Percentiles rank a stretch among this genome's conserved stretches.
These are phyloP conservation scores for Calocera cornea DNA, from an alignment of 768 basidiomycete genomes.

Conservation along the genomic window DNA sequence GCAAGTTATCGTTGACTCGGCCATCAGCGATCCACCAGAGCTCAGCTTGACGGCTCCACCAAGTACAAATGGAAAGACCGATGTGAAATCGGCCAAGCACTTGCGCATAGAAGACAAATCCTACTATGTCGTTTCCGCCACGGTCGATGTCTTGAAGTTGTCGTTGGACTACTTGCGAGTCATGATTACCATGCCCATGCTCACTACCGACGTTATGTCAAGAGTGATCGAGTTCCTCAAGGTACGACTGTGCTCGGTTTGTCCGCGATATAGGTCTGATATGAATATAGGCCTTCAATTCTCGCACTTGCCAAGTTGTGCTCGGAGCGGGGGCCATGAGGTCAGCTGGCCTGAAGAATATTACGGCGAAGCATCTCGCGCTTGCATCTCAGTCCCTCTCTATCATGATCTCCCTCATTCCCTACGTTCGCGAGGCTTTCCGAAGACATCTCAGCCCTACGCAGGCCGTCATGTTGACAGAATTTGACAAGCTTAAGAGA, in stretches of 20 bases:
- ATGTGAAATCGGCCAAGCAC: conserved; percentile 44
- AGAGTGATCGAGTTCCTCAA: conserved; percentile 91
- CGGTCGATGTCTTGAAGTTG: conserved; percentile 49
- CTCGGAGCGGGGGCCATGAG: conserved; percentile 98
- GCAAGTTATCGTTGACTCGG: conserved; percentile 62
- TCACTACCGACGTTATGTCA: conserved; percentile 92
- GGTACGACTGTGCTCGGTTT: conserved; percentile 16
- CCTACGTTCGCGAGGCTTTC: conserved; percentile 91
- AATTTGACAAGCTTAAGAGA: conserved; percentile 96
- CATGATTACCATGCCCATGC: conserved; percentile 71
- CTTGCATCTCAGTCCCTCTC: conserved; percentile 93
- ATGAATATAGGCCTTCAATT: conserved; percentile 66
- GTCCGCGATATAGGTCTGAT: conserved; percentile 5
- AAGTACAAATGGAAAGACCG: conserved; percentile 16
- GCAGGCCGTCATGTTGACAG: conserved; percentile 91
- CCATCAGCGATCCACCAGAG: conserved; percentile 67
- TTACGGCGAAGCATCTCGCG: conserved; percentile 94
- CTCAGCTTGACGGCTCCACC: conserved; percentile 23
- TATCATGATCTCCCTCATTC: conserved; percentile 84
- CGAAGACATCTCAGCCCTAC: conserved; percentile 84
- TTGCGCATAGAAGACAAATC: conserved; percentile 57
- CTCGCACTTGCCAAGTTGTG: conserved; percentile 93
- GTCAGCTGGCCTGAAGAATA: conserved; percentile 92
- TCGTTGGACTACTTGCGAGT: conserved; percentile 77
- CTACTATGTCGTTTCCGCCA: conserved; percentile 80